Conservation (phyloP, 345 rosid genomes). For the Acer campestre region DNA sequence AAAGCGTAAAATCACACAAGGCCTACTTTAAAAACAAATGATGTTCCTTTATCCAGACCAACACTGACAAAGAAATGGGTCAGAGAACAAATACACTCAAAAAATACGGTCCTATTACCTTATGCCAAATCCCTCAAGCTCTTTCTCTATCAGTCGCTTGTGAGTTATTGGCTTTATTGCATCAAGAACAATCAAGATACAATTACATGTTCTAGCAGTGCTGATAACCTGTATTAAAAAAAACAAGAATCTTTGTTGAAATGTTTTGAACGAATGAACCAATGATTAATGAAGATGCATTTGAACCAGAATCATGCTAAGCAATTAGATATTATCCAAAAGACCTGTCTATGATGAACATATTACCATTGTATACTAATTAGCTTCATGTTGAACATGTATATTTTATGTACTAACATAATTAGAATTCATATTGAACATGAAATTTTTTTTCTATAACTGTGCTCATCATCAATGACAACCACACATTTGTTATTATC, state of each 20-base stretch:
- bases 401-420: no score
- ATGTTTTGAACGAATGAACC: neutral
- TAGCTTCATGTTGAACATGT: no score
- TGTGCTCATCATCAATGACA: no score
- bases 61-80: neutral
- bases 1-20: neutral
- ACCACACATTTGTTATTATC: no score
- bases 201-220: slow-evolving; percentile 96
- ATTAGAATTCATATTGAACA: no score
- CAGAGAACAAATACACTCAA: neutral
- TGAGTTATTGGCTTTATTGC: slow-evolving; percentile 99
- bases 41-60: neutral
- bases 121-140: slow-evolving; percentile 99
- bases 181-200: slow-evolving; percentile 93
- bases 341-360: neutral
- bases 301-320: neutral
- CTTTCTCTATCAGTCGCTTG: slow-evolving; percentile 97
- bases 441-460: no score
- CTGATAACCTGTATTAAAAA: slow-evolving; percentile 78
- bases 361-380: neutral
- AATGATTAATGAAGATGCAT: neutral
- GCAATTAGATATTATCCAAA: neutral
- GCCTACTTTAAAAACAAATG: neutral
- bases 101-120: slow-evolving; percentile 45
- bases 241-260: neutral